phyloP scores from a whole-genome alignment of 1,284 basidiomycete genomes.

The Inonotus obliquus region DNA sequence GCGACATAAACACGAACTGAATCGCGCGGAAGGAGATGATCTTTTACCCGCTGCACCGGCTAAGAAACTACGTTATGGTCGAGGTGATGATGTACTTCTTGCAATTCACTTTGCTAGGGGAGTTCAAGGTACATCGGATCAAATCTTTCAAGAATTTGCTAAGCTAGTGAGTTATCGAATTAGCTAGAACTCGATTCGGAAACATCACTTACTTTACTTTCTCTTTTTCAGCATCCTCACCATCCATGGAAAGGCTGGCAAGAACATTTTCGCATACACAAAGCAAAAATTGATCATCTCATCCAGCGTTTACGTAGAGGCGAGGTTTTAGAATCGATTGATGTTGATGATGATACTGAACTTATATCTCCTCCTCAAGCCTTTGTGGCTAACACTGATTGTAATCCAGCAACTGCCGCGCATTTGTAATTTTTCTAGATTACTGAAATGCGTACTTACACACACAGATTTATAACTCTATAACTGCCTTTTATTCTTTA shows the following conservation, averaged over 20 bases:
- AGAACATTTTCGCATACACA: slow-evolving; percentile 81
- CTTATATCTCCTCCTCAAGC: too few relatives aligned
- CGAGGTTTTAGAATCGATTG: slow-evolving; percentile 42
- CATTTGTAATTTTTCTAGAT: too few relatives aligned
- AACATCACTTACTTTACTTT: not conserved
- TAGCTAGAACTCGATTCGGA: not conserved
- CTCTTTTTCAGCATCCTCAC: slow-evolving; percentile 57
- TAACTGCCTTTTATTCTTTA: too few relatives aligned
- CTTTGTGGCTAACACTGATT: too few relatives aligned
- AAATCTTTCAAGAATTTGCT: slow-evolving; percentile 73
- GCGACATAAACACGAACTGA: slow-evolving; percentile 74
- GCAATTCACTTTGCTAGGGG: slow-evolving; percentile 65
- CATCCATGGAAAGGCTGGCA: slow-evolving; percentile 91
- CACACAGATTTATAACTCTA: too few relatives aligned
- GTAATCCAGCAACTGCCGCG: too few relatives aligned
- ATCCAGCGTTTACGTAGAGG: slow-evolving; percentile 55
- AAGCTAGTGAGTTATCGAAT: slow-evolving; percentile 42
- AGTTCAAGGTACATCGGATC: slow-evolving; percentile 73
- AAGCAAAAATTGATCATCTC: slow-evolving; percentile 74
- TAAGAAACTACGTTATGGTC: slow-evolving; percentile 80
- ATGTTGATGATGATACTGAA: slow-evolving; percentile 5
- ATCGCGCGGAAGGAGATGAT: slow-evolving; percentile 55
- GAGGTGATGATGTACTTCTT: slow-evolving; percentile 67
- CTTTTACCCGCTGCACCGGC: slow-evolving; percentile 69
- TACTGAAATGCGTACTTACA: too few relatives aligned